phyloP scores from a whole-genome alignment of 23 red algal species.

The Gracilariopsis chorda region DNA sequence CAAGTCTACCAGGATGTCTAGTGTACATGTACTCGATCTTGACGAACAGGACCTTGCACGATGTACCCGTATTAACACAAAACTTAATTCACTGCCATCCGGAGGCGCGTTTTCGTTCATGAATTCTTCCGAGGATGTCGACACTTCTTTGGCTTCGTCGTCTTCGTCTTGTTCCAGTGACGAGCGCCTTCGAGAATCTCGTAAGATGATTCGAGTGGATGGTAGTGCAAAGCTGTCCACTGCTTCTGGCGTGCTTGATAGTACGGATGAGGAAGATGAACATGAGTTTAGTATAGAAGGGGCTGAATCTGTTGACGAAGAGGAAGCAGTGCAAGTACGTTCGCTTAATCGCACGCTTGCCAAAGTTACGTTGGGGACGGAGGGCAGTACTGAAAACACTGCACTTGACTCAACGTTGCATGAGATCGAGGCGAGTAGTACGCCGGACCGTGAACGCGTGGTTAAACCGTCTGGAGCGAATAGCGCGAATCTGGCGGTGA shows the following conservation, averaged over 20 bases:
- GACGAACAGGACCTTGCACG: background rate
- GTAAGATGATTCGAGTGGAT: conserved; percentile 41
- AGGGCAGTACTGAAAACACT: background rate
- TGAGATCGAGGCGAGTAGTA: background rate
- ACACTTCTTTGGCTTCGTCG: background rate
- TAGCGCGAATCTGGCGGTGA: background rate
- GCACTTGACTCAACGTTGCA: background rate
- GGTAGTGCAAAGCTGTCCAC: conserved; percentile 49
- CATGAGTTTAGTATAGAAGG: conserved; percentile 50
- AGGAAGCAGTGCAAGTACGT: conserved; percentile 33
- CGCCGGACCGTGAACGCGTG: background rate
- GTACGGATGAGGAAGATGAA: background rate
- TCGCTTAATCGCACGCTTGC: conserved; percentile 40
- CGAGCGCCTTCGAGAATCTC: background rate
- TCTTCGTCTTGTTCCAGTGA: background rate
- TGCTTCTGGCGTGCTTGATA: conserved; percentile 11
- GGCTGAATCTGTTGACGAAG: conserved; percentile 42
- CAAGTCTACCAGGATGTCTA: background rate
- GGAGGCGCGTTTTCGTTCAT: conserved; percentile 48
- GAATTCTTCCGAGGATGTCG: conserved; percentile 53
- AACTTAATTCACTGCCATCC: conserved; percentile 42
- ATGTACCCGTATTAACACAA: conserved; percentile 47
- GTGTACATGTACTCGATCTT: background rate
- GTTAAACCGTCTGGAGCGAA: background rate
- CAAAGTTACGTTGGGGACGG: background rate